phyloP scores from a whole-genome alignment of 169 alveolate genomes.

The Plasmodium falciparum region DNA sequence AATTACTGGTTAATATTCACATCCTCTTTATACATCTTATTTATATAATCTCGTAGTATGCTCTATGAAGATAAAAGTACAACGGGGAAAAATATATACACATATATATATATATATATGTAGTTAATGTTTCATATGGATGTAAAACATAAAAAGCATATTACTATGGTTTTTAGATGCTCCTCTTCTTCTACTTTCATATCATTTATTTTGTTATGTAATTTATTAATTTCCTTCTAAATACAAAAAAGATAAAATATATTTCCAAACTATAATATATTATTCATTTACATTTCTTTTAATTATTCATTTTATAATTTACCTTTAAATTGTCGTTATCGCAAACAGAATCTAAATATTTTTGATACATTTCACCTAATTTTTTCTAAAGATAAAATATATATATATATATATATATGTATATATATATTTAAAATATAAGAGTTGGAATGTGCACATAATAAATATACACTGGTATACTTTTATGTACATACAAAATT shows the following conservation, averaged over 20 bases:
- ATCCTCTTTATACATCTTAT: neutral
- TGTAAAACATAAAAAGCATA: neutral
- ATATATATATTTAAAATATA: neutral
- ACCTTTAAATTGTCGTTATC: constrained; percentile 60
- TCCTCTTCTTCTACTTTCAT: constrained; percentile 36
- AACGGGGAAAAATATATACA: too few relatives aligned
- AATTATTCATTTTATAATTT: neutral
- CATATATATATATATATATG: too few relatives aligned
- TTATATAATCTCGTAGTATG: neutral
- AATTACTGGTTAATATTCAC: neutral
- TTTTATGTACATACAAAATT: neutral
- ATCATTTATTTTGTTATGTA: constrained; percentile 31
- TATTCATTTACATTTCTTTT: neutral
- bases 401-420: too few relatives aligned
- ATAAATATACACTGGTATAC: neutral
- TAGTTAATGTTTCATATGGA: too few relatives aligned
- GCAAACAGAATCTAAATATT: constrained; percentile 27
- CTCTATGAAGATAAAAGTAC: too few relatives aligned
- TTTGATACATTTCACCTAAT: constrained; percentile 51
- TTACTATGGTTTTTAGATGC: constrained; percentile 31
- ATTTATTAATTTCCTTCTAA: constrained; percentile 41
- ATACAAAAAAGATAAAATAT: neutral
- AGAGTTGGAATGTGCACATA: neutral
- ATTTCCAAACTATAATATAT: neutral
- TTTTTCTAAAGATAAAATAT: constrained; percentile 35